phyloP scores from a whole-genome alignment of 1,139 yeast species.

The Zygoascus sp. region DNA sequence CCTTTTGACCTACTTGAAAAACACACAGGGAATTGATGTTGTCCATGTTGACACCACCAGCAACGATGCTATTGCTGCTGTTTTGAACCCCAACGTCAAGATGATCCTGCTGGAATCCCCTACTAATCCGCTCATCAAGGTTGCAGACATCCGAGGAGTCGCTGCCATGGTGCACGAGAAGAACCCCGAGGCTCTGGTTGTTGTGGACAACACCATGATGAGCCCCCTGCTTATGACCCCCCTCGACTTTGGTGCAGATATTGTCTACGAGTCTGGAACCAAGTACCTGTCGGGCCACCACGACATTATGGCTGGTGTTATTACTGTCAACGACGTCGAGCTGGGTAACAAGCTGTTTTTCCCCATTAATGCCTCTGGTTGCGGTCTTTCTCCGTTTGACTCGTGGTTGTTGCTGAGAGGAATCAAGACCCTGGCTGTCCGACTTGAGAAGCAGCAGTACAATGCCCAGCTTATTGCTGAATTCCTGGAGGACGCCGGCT shows the following conservation, averaged over 20 bases:
- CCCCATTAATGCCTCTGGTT: conserved; percentile 84
- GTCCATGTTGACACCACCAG: conserved; percentile 81
- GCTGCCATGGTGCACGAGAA: conserved; percentile 60
- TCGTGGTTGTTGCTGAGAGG: conserved; percentile 86
- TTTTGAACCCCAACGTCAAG: conserved; percentile 48
- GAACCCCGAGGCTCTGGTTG: conserved; percentile 68
- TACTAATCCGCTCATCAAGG: conserved; percentile 86
- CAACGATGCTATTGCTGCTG: conserved; percentile 47
- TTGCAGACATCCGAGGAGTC: conserved; percentile 69
- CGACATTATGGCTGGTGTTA: conserved; percentile 91
- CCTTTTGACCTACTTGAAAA: conserved; percentile 65
- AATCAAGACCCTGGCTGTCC: conserved; percentile 74
- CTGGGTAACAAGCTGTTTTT: conserved; percentile 68
- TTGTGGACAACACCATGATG: conserved; percentile 95
- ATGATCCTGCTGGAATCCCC: conserved; percentile 86
- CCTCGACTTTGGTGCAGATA: conserved; percentile 78
- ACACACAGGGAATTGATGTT: conserved; percentile 63
- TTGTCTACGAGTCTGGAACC: conserved; percentile 89
- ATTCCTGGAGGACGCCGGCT: conserved; percentile 55
- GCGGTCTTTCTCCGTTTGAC: conserved; percentile 88
- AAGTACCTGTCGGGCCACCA: conserved; percentile 91
- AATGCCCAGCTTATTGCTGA: conserved; percentile 73
- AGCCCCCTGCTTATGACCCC: conserved; percentile 85
- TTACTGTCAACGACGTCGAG: conserved; percentile 61
- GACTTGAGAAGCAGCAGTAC: conserved; percentile 82